A percentile compares a stretch with the other conserved stretches of the same genome.
These are phyloP conservation scores for Xylaria curta DNA, from an alignment of 495 filamentous ascomycete species.

Conservation along the genomic window DNA sequence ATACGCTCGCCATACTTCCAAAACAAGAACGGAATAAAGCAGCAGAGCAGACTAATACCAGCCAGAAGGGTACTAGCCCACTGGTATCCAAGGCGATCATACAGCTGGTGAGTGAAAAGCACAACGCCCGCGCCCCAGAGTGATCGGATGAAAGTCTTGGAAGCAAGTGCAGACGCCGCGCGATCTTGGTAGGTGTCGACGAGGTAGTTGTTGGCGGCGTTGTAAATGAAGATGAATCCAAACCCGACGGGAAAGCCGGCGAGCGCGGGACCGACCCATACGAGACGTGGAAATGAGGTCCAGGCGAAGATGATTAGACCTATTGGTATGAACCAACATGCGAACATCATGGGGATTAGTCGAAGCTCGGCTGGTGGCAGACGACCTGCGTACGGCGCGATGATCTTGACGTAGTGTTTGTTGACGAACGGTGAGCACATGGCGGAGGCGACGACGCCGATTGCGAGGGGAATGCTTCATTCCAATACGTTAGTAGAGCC, in stretches of 20 bases:
- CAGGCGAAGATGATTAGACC: constrained; percentile 87
- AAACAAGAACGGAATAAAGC: constrained; percentile 77
- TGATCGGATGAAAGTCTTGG: constrained; percentile 79
- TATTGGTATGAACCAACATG: constrained; percentile 79
- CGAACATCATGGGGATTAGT: constrained; percentile 84
- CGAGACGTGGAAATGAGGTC: constrained; percentile 70
- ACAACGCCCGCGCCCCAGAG: constrained; percentile 80
- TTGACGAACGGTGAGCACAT: constrained; percentile 74
- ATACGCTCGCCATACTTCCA: constrained; percentile 76
- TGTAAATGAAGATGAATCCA: constrained; percentile 87
- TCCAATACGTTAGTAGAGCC: background rate
- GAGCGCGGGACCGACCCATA: constrained; percentile 74
- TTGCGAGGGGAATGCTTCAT: constrained; percentile 36
- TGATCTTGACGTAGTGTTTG: constrained; percentile 72
- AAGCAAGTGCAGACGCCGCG: constrained; percentile 84
- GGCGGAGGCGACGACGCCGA: constrained; percentile 64
- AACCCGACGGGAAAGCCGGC: constrained; percentile 81
- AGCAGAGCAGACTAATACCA: constrained; percentile 74
- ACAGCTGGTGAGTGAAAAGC: constrained; percentile 85
- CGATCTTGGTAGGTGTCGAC: constrained; percentile 86
- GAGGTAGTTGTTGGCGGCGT: constrained; percentile 79
- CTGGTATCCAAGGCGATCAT: constrained; percentile 70
- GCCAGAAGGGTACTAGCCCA: constrained; percentile 77
- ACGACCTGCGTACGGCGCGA: constrained; percentile 60
- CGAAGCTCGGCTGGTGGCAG: constrained; percentile 76